These are phyloP conservation scores for Hypericum perforatum DNA, from an alignment of 345 rosid species.

Conservation along the genomic window DNA sequence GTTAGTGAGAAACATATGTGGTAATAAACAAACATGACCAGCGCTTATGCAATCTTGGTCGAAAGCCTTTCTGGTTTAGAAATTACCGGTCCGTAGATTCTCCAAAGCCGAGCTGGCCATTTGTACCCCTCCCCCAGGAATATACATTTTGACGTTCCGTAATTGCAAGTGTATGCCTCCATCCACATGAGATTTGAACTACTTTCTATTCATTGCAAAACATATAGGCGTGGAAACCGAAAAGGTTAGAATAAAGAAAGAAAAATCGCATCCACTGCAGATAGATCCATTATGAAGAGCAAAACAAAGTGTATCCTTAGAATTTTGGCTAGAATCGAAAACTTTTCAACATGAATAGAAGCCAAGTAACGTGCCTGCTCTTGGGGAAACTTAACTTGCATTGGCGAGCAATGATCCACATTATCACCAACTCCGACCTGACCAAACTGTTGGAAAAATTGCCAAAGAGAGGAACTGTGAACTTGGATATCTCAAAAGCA, in stretches of 20 bases:
- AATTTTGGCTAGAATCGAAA: no score
- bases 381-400: constrained; percentile 64
- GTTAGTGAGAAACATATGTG: background rate
- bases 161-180: constrained; percentile 95
- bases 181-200: constrained; percentile 77
- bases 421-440: constrained; percentile 89
- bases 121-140: constrained; percentile 99
- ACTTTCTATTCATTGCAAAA: constrained; percentile 47
- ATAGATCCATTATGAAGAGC: no score
- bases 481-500: no score
- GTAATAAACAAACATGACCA: no score
- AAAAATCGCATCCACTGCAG: no score
- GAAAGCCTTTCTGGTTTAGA: background rate
- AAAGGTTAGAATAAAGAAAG: no score
- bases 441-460: constrained; percentile 55
- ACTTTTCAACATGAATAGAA: constrained; percentile 4
- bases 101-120: constrained; percentile 95
- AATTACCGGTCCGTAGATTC: constrained; percentile 65
- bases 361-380: constrained; percentile 52
- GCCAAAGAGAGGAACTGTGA: no score
- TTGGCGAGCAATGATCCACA: constrained; percentile 69
- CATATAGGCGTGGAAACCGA: background rate
- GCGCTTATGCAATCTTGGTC: background rate
- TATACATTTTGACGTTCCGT: constrained; percentile 70
- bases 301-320: no score